Conservation (phyloP, 1,284 basidiomycete species). For the Meripilus lineatus region DNA sequence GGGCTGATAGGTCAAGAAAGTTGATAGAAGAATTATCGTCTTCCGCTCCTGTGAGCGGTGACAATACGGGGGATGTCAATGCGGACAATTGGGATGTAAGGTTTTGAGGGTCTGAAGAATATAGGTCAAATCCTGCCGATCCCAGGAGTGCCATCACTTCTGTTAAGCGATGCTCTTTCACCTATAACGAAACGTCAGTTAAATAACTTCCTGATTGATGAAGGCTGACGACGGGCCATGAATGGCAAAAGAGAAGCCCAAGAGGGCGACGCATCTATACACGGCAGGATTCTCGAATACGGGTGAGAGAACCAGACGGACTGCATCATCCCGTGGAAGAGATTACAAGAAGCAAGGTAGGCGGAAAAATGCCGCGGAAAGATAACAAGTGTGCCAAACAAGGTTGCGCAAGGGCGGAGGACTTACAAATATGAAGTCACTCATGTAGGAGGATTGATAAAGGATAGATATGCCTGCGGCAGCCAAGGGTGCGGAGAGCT, state of each 20-base stretch:
- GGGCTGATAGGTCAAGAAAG: slow-evolving; percentile 24
- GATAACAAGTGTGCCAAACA: not conserved
- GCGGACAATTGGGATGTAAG: slow-evolving; percentile 31
- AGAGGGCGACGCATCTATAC: slow-evolving; percentile 1
- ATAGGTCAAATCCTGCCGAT: slow-evolving; percentile 62
- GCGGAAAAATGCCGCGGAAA: slow-evolving; percentile 4
- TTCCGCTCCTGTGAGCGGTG: slow-evolving; percentile 28
- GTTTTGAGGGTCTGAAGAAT: slow-evolving; percentile 47
- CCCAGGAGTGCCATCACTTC: slow-evolving; percentile 59
- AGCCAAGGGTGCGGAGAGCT: slow-evolving; percentile 75
- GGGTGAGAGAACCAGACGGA: no score
- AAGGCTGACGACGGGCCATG: not conserved
- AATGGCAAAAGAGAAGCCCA: not conserved
- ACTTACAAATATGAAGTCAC: slow-evolving; percentile 77
- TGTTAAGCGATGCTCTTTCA: slow-evolving; percentile 58
- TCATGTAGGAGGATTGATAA: slow-evolving; percentile 82
- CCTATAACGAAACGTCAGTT: slow-evolving; percentile 32
- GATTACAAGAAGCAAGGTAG: not conserved
- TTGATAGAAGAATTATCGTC: slow-evolving; percentile 34
- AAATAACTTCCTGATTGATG: not conserved
- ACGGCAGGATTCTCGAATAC: no score
- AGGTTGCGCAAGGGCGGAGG: slow-evolving; percentile 3
- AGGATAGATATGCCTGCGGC: slow-evolving; percentile 79
- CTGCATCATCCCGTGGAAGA: not conserved
- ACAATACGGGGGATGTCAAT: slow-evolving; percentile 31